Conservation (phyloP, 2,329 filamentous ascomycete species). For the Xylaria sp. region DNA sequence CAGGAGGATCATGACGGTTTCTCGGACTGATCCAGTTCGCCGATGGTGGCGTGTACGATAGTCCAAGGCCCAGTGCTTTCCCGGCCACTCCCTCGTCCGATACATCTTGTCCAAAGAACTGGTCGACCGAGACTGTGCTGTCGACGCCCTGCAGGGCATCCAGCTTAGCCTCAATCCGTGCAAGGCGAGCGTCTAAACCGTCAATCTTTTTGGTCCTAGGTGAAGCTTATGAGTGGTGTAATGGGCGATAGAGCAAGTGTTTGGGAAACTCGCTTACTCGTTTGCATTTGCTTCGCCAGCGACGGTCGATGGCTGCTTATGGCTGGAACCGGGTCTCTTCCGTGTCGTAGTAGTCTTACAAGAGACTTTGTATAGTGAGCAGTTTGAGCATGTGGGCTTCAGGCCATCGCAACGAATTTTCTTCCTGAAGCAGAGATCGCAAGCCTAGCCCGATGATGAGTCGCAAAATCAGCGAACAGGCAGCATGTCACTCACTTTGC, state of each 20-base stretch:
- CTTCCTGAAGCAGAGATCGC: constrained; percentile 52
- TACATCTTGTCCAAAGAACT: not conserved
- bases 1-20: not conserved
- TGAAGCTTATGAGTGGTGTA: not conserved
- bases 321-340: constrained; percentile 26
- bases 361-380: constrained; percentile 48
- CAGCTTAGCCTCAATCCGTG: constrained; percentile 39
- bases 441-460: constrained; percentile 36
- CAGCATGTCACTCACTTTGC: constrained; percentile 31
- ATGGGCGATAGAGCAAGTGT: not conserved
- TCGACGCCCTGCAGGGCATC: constrained; percentile 27
- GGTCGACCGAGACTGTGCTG: not conserved
- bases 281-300: not conserved
- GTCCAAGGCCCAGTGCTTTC: not conserved
- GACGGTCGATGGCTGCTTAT: constrained; percentile 20
- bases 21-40: not conserved
- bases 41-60: not conserved
- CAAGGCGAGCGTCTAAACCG: constrained; percentile 34
- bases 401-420: constrained; percentile 55
- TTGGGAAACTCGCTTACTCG: constrained; percentile 1
- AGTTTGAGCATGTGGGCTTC: constrained; percentile 52
- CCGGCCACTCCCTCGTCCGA: not conserved
- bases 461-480: not conserved
- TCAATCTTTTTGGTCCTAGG: constrained; percentile 7
- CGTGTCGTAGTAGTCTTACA: constrained; percentile 44